Percentiles rank a stretch among this genome's conserved stretches.
phyloP scores from a whole-genome alignment of 306 rosid genomes.

The Herpetospermum pedunculosum region DNA sequence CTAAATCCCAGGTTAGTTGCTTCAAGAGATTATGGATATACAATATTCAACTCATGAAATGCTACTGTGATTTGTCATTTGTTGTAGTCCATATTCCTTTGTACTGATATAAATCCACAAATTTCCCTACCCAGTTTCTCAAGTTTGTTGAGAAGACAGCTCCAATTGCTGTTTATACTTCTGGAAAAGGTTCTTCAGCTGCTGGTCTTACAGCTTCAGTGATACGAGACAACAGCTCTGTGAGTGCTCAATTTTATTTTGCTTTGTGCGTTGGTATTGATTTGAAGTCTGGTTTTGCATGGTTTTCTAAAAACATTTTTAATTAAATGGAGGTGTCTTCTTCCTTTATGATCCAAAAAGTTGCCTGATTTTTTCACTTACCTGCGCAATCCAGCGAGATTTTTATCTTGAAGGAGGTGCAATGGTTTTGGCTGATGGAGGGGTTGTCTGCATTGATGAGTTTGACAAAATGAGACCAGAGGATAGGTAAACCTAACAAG shows the following conservation, averaged over 20 bases:
- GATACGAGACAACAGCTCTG: constrained; percentile 73
- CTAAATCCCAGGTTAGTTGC: constrained; percentile 74
- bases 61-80: neutral
- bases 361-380: constrained; percentile 13
- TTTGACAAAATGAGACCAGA: constrained; percentile 99
- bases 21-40: constrained; percentile 4
- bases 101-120: constrained; percentile 17
- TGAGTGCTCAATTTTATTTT: constrained; percentile 30
- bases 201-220: constrained; percentile 99
- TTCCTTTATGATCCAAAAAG: constrained; percentile 1
- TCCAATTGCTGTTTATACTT: constrained; percentile 91
- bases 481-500: constrained; percentile 50
- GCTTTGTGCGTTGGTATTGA: constrained; percentile 2
- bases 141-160: constrained; percentile 98
- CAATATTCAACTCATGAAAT: neutral
- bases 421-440: constrained; percentile 99
- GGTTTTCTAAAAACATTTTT: neutral
- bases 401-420: constrained; percentile 99
- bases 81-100: neutral
- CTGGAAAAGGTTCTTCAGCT: constrained; percentile 98
- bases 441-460: constrained; percentile 97
- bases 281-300: constrained; percentile 10
- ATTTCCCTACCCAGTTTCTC: constrained; percentile 51
- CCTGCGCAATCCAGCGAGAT: constrained; percentile 57
- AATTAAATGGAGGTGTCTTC: neutral